phyloP scores from a whole-genome alignment of 768 basidiomycete genomes.

The Termitomyces bulborhizus region DNA sequence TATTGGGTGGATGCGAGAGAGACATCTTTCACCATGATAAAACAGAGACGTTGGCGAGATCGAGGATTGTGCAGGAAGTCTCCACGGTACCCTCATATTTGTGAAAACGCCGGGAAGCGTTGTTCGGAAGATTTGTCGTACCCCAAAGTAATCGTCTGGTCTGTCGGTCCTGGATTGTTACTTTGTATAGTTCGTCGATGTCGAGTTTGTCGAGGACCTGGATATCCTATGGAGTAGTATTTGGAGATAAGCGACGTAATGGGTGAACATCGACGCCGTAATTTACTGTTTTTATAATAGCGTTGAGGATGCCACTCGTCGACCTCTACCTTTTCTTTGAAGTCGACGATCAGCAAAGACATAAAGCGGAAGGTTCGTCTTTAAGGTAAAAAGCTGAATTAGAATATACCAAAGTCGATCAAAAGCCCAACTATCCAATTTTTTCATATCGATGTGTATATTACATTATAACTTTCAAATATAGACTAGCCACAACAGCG shows the following conservation, averaged over 20 bases:
- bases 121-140: constrained; percentile 85
- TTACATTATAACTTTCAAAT: neutral
- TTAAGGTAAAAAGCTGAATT: no score
- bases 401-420: no score
- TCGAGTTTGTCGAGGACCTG: constrained; percentile 80
- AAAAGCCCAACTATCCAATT: no score
- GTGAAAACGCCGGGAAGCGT: constrained; percentile 49
- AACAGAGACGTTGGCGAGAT: constrained; percentile 51
- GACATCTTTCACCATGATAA: no score
- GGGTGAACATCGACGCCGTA: constrained; percentile 18
- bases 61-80: constrained; percentile 92
- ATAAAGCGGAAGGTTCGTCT: no score
- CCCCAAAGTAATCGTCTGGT: constrained; percentile 80
- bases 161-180: constrained; percentile 84
- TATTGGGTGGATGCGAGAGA: no score
- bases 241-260: neutral
- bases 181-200: constrained; percentile 70
- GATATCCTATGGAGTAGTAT: constrained; percentile 57
- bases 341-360: constrained; percentile 23
- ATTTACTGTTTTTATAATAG: constrained; percentile 80
- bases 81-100: no score
- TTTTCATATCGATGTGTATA: no score
- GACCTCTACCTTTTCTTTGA: constrained; percentile 63
- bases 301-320: constrained; percentile 92
- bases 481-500: neutral